Base-by-base conservation (phyloP, 2,329 filamentous ascomycete genomes). In the Intubia oerlemansii region DNA sequence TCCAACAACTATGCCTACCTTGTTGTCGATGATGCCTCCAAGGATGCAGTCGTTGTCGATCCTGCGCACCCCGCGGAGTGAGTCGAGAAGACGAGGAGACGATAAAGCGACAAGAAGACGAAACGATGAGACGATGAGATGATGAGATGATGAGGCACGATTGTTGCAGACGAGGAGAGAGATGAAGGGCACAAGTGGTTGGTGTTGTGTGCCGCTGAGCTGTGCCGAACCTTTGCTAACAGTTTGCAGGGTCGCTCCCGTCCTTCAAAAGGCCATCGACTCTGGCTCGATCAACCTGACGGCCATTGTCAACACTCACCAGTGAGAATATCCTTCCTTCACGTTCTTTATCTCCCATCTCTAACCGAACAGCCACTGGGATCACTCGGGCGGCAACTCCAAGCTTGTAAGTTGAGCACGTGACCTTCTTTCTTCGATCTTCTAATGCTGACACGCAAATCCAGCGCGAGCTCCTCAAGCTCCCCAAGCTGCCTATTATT, bases 251-350 rank as follows among this genome's bases (percentile, higher is more conserved):
- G 66, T 74, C 26, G 50, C 57, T 1, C 67, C 67, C 0, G 50
- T 71, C 11, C 52, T 98, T 29, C 73, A 85, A 46, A 62, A 82
- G 38, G 71, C 78, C 34, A 73, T 79, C 5, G 53, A 69, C 23
- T 54, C 58, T 14, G 73, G 75, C 11, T 65, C 67, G 40, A 80
- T 92, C 44, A 84, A 90, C 41, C 54, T 98, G 36, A 82, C 65
- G 15, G 78, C 73, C 28, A 91, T 98, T 45, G 72, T 95, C 43
- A 98, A 98, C 47, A 98, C 88, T 2, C 88, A 98, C 45, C 85
- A 95, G 84, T 92, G 57, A 51, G 78, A 51, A 4, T 11, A 1
- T 11, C 12, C 8, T 17, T 5, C 15, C 3, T n/a, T 12, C 4
- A 2, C 8, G 12, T 5, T 13, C 7, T 23, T n/a, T 5, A 10